These are phyloP conservation scores for Heteromeles arbutifolia DNA, from an alignment of 306 rosid genomes.

Conservation along the genomic window DNA sequence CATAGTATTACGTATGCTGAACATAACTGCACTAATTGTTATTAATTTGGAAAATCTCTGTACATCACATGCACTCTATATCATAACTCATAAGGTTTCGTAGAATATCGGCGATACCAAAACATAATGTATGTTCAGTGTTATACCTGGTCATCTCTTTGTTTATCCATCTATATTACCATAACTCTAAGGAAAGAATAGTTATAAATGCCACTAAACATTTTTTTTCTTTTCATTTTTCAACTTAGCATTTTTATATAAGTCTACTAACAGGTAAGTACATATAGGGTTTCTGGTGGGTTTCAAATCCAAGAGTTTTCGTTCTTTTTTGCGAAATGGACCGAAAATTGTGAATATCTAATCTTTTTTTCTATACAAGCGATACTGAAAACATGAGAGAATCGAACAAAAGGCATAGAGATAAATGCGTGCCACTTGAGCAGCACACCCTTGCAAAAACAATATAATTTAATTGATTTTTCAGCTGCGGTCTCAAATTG, in stretches of 20 bases:
- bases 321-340: too few species aligned
- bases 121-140: slow-evolving; percentile 4
- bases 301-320: too few species aligned
- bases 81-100: background rate
- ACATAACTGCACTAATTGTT: background rate
- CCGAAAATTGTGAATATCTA: too few species aligned
- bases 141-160: background rate
- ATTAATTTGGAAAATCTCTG: background rate
- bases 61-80: slow-evolving; percentile 3
- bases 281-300: too few species aligned
- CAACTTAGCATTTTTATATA: background rate
- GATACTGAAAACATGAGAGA: too few species aligned
- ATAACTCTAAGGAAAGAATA: slow-evolving; percentile 25
- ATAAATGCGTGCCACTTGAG: too few species aligned
- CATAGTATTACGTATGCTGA: background rate
- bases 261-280: background rate
- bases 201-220: background rate
- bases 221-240: background rate
- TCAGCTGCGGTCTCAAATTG: too few species aligned
- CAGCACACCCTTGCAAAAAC: too few species aligned
- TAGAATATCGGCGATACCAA: slow-evolving; percentile 7
- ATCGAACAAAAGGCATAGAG: too few species aligned
- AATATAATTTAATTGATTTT: too few species aligned
- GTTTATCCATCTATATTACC: background rate
- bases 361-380: too few species aligned